Percentiles rank a stretch among this genome's conserved stretches.
Conservation (phyloP, 108 stramenopile species). For the Fragilaria crotonensis region DNA sequence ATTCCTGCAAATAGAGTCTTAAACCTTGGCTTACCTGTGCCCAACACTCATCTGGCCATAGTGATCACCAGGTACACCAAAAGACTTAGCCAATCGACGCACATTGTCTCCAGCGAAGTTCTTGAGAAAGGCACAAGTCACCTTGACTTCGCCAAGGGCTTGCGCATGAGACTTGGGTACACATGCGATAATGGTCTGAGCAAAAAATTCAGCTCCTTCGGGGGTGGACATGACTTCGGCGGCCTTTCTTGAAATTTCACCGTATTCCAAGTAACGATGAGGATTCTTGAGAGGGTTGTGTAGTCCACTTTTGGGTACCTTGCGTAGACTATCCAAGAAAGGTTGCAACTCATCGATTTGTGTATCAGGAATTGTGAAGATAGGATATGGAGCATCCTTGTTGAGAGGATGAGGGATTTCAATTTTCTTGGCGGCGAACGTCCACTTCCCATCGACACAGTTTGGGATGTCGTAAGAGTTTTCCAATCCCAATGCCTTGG, state of each 20-base stretch:
- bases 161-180: slow-evolving; percentile 94
- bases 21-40: slow-evolving; percentile 30
- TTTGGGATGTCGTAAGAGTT: slow-evolving; percentile 55
- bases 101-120: slow-evolving; percentile 93
- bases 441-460: slow-evolving; percentile 73
- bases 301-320: slow-evolving; percentile 70
- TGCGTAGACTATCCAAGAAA: slow-evolving; percentile 69
- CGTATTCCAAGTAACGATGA: slow-evolving; percentile 83
- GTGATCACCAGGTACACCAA: slow-evolving; percentile 92
- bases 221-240: slow-evolving; percentile 64
- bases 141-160: slow-evolving; percentile 83
- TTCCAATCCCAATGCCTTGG: slow-evolving; percentile 54
- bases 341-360: slow-evolving; percentile 57
- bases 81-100: slow-evolving; percentile 82
- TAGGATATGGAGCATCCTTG: slow-evolving; percentile 35
- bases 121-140: slow-evolving; percentile 80
- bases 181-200: slow-evolving; percentile 79
- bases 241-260: slow-evolving; percentile 78
- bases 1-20: too few species aligned
- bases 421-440: slow-evolving; percentile 15
- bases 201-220: slow-evolving; percentile 86
- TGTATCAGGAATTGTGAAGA: slow-evolving; percentile 77
- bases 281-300: slow-evolving; percentile 87
- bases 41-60: slow-evolving; percentile 90
- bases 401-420: slow-evolving; percentile 73